These are phyloP conservation scores for Akanthomyces lecanii DNA, from an alignment of 2,329 filamentous ascomycete species.

Conservation along the genomic window DNA sequence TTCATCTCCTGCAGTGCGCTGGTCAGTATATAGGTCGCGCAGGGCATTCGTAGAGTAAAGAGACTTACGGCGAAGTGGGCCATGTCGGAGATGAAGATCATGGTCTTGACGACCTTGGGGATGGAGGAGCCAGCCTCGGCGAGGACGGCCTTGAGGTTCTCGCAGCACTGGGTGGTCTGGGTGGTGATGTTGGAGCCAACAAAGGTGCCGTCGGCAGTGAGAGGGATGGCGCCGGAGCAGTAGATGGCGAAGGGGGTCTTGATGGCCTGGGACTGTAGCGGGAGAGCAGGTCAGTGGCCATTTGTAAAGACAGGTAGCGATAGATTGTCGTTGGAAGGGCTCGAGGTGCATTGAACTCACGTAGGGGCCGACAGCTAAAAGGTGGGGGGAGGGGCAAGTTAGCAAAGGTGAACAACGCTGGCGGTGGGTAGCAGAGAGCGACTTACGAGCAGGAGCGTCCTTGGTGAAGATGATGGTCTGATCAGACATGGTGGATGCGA, in stretches of 20 bases:
- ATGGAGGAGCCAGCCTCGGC: constrained; percentile 75
- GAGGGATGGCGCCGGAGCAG: constrained; percentile 70
- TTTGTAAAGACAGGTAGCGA: not conserved
- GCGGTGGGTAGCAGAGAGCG: not conserved
- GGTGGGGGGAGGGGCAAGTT: constrained; percentile 9
- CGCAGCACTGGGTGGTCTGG: constrained; percentile 59
- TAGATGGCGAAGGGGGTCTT: constrained; percentile 63
- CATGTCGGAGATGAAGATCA: constrained; percentile 91
- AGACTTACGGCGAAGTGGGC: constrained; percentile 64
- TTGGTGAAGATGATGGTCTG: constrained; percentile 52
- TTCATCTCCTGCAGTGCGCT: constrained; percentile 63
- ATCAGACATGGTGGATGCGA: constrained; percentile 40
- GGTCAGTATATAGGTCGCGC: not conserved
- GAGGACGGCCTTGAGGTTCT: constrained; percentile 81
- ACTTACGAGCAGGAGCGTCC: constrained; percentile 56
- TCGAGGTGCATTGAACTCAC: constrained; percentile 37
- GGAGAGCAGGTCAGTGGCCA: constrained; percentile 19
- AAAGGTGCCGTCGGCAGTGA: constrained; percentile 52
- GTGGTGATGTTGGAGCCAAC: constrained; percentile 58
- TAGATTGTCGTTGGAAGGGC: not conserved
- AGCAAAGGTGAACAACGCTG: constrained; percentile 11
- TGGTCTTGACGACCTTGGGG: constrained; percentile 81
- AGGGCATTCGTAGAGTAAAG: not conserved
- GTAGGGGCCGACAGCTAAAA: constrained; percentile 58
- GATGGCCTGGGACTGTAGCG: constrained; percentile 57